Conservation (phyloP, 2,329 filamentous ascomycete species). For the Colletotrichum scovillei region DNA sequence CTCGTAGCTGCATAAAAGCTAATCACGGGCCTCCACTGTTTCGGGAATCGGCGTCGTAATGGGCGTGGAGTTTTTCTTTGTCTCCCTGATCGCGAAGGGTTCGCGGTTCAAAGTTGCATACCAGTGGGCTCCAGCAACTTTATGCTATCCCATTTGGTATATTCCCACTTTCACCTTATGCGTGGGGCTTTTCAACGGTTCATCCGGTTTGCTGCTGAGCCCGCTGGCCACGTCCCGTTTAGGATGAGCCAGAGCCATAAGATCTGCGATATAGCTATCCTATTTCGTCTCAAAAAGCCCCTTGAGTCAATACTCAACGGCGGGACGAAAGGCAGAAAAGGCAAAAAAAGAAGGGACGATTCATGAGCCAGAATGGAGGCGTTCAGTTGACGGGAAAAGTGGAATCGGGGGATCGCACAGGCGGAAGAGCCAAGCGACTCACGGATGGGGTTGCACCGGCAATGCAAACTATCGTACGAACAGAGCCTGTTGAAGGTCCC, state of each 20-base stretch:
- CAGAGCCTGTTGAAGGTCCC: background rate
- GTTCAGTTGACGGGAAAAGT: constrained; percentile 25
- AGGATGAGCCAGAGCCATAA: background rate
- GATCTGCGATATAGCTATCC: background rate
- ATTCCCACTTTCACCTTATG: background rate
- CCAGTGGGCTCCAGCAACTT: background rate
- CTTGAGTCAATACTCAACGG: background rate
- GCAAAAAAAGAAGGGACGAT: background rate
- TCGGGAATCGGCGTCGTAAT: constrained; percentile 17
- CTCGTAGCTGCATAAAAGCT: constrained; percentile 6
- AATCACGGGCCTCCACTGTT: constrained; percentile 12
- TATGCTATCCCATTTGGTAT: background rate
- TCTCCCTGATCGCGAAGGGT: background rate
- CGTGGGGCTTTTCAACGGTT: background rate
- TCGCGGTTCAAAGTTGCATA: background rate
- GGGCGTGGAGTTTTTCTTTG: background rate
- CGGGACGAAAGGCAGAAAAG: background rate
- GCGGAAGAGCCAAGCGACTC: constrained; percentile 16
- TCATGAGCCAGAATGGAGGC: background rate
- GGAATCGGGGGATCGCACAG: constrained; percentile 5
- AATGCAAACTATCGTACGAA: background rate
- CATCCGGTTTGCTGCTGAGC: background rate
- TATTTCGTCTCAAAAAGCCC: background rate
- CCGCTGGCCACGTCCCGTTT: background rate
- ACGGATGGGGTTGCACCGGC: constrained; percentile 19